Conservation (phyloP, 2,329 filamentous ascomycete genomes). For the Cercospora nicotianae region DNA sequence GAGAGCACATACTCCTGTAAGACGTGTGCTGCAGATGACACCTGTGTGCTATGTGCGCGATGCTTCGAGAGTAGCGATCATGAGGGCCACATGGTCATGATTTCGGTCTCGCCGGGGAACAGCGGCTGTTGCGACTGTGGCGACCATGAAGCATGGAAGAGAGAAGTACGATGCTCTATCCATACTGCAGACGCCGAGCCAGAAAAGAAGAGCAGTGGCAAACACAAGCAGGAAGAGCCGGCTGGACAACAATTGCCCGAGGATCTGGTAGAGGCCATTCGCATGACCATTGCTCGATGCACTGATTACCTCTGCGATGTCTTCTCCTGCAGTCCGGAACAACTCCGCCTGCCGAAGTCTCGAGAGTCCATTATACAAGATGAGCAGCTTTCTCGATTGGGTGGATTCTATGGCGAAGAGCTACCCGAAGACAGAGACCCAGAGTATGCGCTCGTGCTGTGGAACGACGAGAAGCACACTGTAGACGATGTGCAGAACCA, state of each 20-base stretch:
- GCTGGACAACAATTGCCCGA: constrained; percentile 59
- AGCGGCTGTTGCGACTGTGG: constrained; percentile 97
- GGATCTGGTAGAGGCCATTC: constrained; percentile 74
- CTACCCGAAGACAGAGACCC: constrained; percentile 59
- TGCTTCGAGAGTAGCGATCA: constrained; percentile 97
- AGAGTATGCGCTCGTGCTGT: constrained; percentile 83
- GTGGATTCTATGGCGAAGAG: constrained; percentile 64
- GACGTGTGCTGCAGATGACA: constrained; percentile 92
- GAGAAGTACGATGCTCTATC: constrained; percentile 87
- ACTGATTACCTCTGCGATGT: constrained; percentile 98
- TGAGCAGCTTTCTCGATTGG: constrained; percentile 73
- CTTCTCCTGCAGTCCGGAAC: constrained; percentile 95
- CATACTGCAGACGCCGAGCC: constrained; percentile 59
- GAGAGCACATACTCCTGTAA: constrained; percentile 94
- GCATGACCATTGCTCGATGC: constrained; percentile 79
- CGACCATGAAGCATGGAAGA: constrained; percentile 89
- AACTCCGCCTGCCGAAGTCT: constrained; percentile 82
- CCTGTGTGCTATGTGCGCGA: constrained; percentile 87
- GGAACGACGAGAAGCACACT: constrained; percentile 99
- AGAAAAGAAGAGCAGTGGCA: constrained; percentile 53
- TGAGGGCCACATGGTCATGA: constrained; percentile 85
- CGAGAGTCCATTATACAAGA: constrained; percentile 77
- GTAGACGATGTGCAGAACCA: constrained; percentile 87
- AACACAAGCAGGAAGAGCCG: constrained; percentile 49
- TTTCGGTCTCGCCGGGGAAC: constrained; percentile 84